phyloP scores from a whole-genome alignment of 2,329 filamentous ascomycete genomes.

The Colletotrichum sublineola region DNA sequence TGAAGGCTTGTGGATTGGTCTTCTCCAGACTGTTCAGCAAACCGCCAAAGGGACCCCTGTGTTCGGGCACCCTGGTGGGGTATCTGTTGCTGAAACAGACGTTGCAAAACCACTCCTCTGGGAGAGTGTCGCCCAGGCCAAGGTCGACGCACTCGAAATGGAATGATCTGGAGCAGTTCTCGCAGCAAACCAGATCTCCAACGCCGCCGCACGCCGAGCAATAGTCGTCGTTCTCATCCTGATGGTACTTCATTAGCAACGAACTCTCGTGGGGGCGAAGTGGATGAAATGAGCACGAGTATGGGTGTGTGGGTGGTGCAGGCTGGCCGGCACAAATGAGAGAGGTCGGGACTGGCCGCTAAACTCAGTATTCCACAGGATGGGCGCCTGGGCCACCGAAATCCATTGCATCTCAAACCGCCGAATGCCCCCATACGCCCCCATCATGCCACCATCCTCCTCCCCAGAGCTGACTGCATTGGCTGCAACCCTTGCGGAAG shows the following conservation, averaged over 20 bases:
- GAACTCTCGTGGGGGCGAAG: constrained; percentile 40
- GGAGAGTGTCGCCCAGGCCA: constrained; percentile 74
- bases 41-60: constrained; percentile 69
- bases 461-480: neutral
- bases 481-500: neutral
- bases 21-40: constrained; percentile 76
- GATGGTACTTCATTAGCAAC: constrained; percentile 51
- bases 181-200: constrained; percentile 91
- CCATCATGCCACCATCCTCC: neutral
- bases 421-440: constrained; percentile 10
- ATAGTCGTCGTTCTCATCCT: constrained; percentile 88
- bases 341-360: constrained; percentile 43
- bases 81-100: constrained; percentile 70
- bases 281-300: constrained; percentile 36
- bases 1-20: constrained; percentile 79
- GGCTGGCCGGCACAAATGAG: constrained; percentile 49
- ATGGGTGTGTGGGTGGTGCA: constrained; percentile 4
- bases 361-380: constrained; percentile 41
- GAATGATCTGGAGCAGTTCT: constrained; percentile 90
- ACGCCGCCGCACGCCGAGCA: constrained; percentile 88
- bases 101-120: constrained; percentile 89
- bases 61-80: constrained; percentile 60
- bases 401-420: constrained; percentile 16
- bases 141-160: constrained; percentile 92
- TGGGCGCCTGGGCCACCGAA: constrained; percentile 31